These are phyloP conservation scores for Malus sylvestris DNA, from an alignment of 306 rosid species.

Conservation along the genomic window DNA sequence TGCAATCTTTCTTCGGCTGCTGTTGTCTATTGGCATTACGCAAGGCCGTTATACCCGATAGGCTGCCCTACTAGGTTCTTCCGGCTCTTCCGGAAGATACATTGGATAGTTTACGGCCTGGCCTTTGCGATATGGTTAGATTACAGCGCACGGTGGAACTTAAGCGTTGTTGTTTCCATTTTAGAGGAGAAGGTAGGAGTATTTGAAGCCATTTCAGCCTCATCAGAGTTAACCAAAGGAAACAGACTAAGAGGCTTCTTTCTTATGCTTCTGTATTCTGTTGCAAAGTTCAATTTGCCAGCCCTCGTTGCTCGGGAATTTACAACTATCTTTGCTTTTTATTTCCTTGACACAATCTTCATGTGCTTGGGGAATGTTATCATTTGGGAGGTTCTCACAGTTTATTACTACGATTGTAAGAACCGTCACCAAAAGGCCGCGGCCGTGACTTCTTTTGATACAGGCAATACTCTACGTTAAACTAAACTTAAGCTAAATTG, in stretches of 20 bases:
- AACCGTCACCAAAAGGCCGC: neutral
- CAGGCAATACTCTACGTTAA: neutral
- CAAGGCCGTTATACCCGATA: neutral
- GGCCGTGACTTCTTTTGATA: neutral
- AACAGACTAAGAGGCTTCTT: neutral
- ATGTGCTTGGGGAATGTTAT: neutral
- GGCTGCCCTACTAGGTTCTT: neutral
- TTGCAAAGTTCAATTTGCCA: neutral
- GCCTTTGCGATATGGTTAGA: neutral
- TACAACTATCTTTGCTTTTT: neutral
- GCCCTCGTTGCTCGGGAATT: neutral
- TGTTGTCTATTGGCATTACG: neutral
- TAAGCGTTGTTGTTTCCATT: neutral
- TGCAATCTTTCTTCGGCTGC: neutral
- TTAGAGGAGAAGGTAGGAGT: neutral
- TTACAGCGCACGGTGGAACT: slow-evolving; percentile 5
- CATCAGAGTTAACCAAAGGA: neutral
- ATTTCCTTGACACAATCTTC: neutral
- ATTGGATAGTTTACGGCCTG: neutral
- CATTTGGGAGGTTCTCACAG: slow-evolving; percentile 1
- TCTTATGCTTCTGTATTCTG: neutral
- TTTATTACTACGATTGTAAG: slow-evolving; percentile 9
- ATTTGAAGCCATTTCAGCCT: neutral
- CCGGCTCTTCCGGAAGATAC: neutral
- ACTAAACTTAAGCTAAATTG: too few relatives aligned